phyloP scores from a whole-genome alignment of 2,329 filamentous ascomycete genomes.

The Chrysoporthe deuterocubensis region DNA sequence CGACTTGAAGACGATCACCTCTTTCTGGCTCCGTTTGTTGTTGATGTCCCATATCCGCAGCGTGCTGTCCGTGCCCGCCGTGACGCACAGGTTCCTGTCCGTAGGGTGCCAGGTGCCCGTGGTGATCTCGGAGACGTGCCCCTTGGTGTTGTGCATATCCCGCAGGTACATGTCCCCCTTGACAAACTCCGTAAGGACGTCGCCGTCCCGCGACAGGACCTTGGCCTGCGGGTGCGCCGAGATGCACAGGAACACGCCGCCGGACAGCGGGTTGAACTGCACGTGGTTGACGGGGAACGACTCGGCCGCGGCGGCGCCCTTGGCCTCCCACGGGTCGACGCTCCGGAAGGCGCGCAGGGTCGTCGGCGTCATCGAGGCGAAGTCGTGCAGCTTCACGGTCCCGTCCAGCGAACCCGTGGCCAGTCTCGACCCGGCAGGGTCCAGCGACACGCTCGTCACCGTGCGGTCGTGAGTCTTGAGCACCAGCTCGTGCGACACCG shows the following conservation, averaged over 20 bases:
- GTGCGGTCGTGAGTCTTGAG: slow-evolving; percentile 91
- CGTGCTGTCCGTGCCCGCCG: slow-evolving; percentile 93
- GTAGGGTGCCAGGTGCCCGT: slow-evolving; percentile 90
- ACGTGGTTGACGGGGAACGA: slow-evolving; percentile 87
- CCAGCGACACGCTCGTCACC: slow-evolving; percentile 81
- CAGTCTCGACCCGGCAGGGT: slow-evolving; percentile 82
- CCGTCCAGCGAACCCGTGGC: slow-evolving; percentile 93
- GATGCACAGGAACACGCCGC: slow-evolving; percentile 81
- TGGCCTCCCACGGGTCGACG: slow-evolving; percentile 82
- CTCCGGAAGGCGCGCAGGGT: slow-evolving; percentile 93
- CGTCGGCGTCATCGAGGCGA: slow-evolving; percentile 92
- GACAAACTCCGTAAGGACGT: slow-evolving; percentile 82
- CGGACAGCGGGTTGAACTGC: slow-evolving; percentile 82
- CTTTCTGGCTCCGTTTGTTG: slow-evolving; percentile 84
- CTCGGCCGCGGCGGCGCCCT: slow-evolving; percentile 72
- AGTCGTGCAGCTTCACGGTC: slow-evolving; percentile 90
- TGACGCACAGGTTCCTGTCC: slow-evolving; percentile 83
- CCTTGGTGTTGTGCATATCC: slow-evolving; percentile 97
- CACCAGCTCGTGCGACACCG: slow-evolving; percentile 89
- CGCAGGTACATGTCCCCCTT: slow-evolving; percentile 99
- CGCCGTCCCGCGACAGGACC: slow-evolving; percentile 87
- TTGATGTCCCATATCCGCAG: slow-evolving; percentile 97
- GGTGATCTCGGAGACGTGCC: slow-evolving; percentile 90
- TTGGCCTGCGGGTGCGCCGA: slow-evolving; percentile 89
- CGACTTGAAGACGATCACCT: slow-evolving; percentile 95